These are phyloP conservation scores for Pneumocystis oryctolagi DNA, from an alignment of 1,139 yeast genomes.

Conservation along the genomic window DNA sequence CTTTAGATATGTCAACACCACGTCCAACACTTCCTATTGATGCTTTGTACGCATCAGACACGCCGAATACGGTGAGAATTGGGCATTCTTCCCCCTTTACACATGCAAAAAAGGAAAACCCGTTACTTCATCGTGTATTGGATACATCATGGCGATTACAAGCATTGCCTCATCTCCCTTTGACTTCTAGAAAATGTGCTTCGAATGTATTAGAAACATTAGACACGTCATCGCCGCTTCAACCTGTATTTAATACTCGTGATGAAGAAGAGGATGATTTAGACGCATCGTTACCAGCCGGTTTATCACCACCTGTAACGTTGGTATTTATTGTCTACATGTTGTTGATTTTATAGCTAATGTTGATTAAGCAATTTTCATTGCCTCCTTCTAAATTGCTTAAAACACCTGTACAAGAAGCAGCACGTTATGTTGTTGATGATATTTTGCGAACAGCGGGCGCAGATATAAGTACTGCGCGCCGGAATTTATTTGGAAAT, in stretches of 20 bases:
- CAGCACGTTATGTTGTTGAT: neutral
- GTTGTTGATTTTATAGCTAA: neutral
- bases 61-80: neutral
- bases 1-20: constrained; percentile 8
- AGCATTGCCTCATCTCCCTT: constrained; percentile 21
- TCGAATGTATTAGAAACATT: neutral
- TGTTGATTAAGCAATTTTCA: neutral
- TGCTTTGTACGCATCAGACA: neutral
- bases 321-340: neutral
- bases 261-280: neutral
- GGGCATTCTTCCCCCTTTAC: neutral
- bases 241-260: neutral
- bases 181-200: neutral
- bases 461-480: neutral
- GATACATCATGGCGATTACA: constrained; percentile 26
- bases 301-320: constrained; percentile 1
- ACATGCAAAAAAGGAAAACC: constrained; percentile 6
- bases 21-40: constrained; percentile 2
- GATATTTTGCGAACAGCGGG: neutral
- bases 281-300: neutral
- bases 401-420: neutral
- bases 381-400: neutral
- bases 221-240: neutral
- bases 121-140: constrained; percentile 25
- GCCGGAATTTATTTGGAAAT: neutral